Conservation (phyloP, 768 basidiomycete species). For the Sistotremastrum niveocremeum region DNA sequence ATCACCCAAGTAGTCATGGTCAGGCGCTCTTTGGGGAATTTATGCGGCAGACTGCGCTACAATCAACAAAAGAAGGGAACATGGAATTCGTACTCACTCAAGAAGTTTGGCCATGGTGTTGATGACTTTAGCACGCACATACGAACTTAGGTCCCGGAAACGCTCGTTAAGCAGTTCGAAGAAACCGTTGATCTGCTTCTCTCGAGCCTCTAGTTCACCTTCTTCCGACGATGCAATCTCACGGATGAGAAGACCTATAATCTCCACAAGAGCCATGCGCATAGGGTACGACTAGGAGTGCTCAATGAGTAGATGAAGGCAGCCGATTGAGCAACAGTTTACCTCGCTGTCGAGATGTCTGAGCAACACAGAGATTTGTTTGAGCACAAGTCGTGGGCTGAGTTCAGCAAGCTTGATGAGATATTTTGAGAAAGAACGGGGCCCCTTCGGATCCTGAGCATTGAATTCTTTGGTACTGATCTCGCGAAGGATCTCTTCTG, state of each 20-base stretch:
- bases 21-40: slow-evolving; percentile 80
- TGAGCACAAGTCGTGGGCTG: slow-evolving; percentile 65
- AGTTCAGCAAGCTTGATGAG: slow-evolving; percentile 69
- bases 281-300: slow-evolving; percentile 75
- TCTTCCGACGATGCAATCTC: slow-evolving; percentile 50
- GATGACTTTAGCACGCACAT: slow-evolving; percentile 85
- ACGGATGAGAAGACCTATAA: slow-evolving; percentile 72
- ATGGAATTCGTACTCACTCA: slow-evolving; percentile 28
- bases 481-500: slow-evolving; percentile 84
- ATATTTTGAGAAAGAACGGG: slow-evolving; percentile 76
- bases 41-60: slow-evolving; percentile 35
- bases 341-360: slow-evolving; percentile 89
- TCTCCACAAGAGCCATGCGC: slow-evolving; percentile 88
- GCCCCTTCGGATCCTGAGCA: slow-evolving; percentile 76
- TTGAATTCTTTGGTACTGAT: slow-evolving; percentile 67
- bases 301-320: background rate
- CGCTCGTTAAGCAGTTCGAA: slow-evolving; percentile 80
- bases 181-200: slow-evolving; percentile 67
- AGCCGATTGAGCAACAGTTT: slow-evolving; percentile 7
- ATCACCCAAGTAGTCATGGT: slow-evolving; percentile 65
- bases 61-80: background rate
- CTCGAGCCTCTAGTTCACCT: slow-evolving; percentile 25
- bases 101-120: slow-evolving; percentile 62
- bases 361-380: slow-evolving; percentile 78
- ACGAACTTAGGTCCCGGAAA: slow-evolving; percentile 77